These are phyloP conservation scores for Inga leiocalycina DNA, from an alignment of 306 rosid genomes.

Conservation along the genomic window DNA sequence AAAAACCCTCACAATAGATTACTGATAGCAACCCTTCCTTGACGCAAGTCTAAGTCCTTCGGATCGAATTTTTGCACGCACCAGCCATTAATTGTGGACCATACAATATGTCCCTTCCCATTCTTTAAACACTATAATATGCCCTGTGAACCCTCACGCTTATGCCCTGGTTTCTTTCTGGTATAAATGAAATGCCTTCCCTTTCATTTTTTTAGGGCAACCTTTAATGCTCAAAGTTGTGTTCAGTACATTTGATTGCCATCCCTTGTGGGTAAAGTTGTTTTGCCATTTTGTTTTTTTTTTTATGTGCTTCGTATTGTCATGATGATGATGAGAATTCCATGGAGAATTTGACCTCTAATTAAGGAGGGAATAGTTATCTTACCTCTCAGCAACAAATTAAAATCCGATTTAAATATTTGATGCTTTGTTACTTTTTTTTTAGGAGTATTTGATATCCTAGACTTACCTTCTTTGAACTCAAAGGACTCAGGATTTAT, in stretches of 20 bases:
- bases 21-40: constrained; percentile 68
- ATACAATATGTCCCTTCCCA: not conserved
- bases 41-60: constrained; percentile 62
- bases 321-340: not conserved
- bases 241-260: constrained; percentile 41
- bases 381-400: not conserved
- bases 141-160: constrained; percentile 44
- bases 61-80: constrained; percentile 52
- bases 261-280: constrained; percentile 31
- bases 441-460: too few species aligned
- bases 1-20: constrained; percentile 62
- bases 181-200: constrained; percentile 46
- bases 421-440: not conserved
- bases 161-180: constrained; percentile 45
- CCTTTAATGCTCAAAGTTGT: constrained; percentile 41
- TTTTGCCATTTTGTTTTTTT: constrained; percentile 4
- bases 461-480: too few species aligned
- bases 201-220: constrained; percentile 48
- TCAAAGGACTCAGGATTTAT: too few species aligned
- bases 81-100: constrained; percentile 50
- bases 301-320: constrained; percentile 7
- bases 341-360: not conserved
- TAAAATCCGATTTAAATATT: constrained; percentile 5
- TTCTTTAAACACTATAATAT: constrained; percentile 14
- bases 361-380: not conserved